Base-by-base conservation (phyloP, 495 filamentous ascomycete species). In the Talaromyces trachyspermus region DNA sequence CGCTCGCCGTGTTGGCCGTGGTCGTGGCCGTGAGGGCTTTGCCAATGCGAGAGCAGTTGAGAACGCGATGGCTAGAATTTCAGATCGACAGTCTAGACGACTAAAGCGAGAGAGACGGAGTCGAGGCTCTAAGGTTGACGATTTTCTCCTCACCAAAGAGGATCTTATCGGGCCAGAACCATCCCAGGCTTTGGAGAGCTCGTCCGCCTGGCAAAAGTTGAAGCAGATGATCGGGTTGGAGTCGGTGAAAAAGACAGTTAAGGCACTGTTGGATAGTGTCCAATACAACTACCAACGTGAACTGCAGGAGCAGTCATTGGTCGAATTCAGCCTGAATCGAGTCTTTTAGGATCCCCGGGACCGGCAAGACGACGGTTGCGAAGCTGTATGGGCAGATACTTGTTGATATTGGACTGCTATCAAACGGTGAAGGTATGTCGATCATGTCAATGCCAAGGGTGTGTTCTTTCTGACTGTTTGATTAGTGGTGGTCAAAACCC, bases 281-380 rank as follows among this genome's bases (percentile, higher is more conserved):
- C 59, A 73, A 40, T 60, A 54, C 23, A 89, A 88, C 54, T 85
- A 85, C 54, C 33, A 70, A 6, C 59, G 82, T 0, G 83, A 88
- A 49, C 55, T 87, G 0, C 54, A 70, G 2, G 83, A 86, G 51
- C 56, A 81, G 50, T 63, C 70, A 0, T 54, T 63, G 3, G 60
- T 86, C 3, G 60, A 80, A 37, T 77, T 75, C 29, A 78, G 69
- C 2, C 69, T 91, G 4, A 88, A 89, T 56, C 65, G 71, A n/a
- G 78, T 88, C 14, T 88, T 89, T 42, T 2, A 85, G 85, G 1
- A 72, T 68, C 26, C 85, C 84, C 1, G 85, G 84, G 2, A 89
- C 84, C 0, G 85, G 86, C 0, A 91, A 89, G 54, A 89, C 86
- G 0, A 77, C 83, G 0, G 81, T 91, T 0, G 86, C 83, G 0